Conservation (phyloP, 2,329 filamentous ascomycete species). For the Xylaria sp. region DNA sequence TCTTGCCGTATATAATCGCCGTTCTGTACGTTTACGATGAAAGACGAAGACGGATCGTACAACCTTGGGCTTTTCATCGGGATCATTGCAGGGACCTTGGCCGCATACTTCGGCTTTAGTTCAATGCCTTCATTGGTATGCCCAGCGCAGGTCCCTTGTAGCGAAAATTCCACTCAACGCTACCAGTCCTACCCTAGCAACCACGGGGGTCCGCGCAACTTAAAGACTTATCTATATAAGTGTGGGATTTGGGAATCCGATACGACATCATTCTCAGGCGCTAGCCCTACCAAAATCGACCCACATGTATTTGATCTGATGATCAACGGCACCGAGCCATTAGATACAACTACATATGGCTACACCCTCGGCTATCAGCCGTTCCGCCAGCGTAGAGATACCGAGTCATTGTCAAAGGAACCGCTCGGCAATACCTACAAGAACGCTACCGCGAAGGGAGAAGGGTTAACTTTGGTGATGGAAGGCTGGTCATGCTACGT, state of each 20-base stretch:
- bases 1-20: background rate
- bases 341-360: background rate
- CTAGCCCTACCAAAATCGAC: background rate
- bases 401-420: background rate
- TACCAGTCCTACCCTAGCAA: background rate
- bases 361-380: conserved; percentile 4
- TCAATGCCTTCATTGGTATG: background rate
- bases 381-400: conserved; percentile 1
- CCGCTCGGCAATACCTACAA: background rate
- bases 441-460: background rate
- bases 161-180: background rate
- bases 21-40: background rate
- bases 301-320: background rate
- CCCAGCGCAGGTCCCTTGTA: background rate
- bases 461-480: conserved; percentile 7
- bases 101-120: background rate
- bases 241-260: conserved; percentile 4
- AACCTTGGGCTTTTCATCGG: background rate
- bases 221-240: conserved; percentile 5
- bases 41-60: background rate
- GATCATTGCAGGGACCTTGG: background rate
- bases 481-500: conserved; percentile 1
- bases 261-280: background rate
- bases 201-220: background rate
- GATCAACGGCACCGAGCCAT: conserved; percentile 4